A percentile compares a stretch with the other conserved stretches of the same genome.
phyloP scores from a whole-genome alignment of 176 grass and related monocot genomes.

The Guadua angustifolia region DNA sequence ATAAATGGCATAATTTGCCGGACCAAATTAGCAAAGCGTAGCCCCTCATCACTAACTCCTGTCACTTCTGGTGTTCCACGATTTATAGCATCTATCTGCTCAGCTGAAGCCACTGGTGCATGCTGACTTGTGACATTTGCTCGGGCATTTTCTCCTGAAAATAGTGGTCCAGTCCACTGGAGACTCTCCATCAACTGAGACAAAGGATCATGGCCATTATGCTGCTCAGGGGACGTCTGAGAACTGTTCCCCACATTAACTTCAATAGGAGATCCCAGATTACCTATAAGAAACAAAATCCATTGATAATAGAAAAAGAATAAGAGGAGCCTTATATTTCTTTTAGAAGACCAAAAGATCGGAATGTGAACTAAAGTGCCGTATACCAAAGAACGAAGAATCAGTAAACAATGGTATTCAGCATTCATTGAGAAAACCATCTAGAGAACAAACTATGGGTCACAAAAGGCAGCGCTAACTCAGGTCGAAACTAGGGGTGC shows the following conservation, averaged over 20 bases:
- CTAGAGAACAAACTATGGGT: conserved; percentile 13
- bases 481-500: background rate
- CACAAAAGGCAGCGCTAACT: conserved; percentile 1
- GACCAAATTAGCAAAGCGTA: conserved; percentile 77
- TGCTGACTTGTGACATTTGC: conserved; percentile 55
- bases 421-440: conserved; percentile 9
- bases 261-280: conserved; percentile 38
- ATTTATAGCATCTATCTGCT: conserved; percentile 51
- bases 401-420: conserved; percentile 21
- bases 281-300: conserved; percentile 40
- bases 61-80: conserved; percentile 45
- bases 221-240: conserved; percentile 52
- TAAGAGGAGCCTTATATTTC: background rate
- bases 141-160: conserved; percentile 52
- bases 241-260: conserved; percentile 37
- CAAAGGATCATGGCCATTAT: conserved; percentile 42
- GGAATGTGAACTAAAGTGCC: conserved; percentile 17
- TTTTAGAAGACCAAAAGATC: background rate
- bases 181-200: conserved; percentile 63
- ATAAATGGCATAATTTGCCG: conserved; percentile 88
- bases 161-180: conserved; percentile 57
- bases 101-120: conserved; percentile 44
- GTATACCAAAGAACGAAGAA: conserved; percentile 38
- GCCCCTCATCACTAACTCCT: conserved; percentile 64
- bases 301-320: conserved; percentile 1